Conservation (phyloP, 768 basidiomycete genomes). For the Leccinum disarticulatum region DNA sequence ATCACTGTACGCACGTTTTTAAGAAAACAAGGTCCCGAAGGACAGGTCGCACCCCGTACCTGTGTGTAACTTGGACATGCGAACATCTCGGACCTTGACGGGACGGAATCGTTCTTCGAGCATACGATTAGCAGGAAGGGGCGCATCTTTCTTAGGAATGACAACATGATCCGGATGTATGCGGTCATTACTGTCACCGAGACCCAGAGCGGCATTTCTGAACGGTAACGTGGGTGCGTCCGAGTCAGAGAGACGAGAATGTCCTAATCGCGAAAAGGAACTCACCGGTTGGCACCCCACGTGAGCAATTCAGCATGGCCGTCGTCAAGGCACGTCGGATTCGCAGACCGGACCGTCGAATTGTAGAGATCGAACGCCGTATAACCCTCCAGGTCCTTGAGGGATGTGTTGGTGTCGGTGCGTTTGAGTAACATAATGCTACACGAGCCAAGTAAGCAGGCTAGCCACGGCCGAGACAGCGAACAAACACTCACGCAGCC, state of each 20-base stretch:
- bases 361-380: slow-evolving; percentile 94
- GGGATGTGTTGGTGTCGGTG: slow-evolving; percentile 63
- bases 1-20: slow-evolving; percentile 36
- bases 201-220: slow-evolving; percentile 87
- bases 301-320: slow-evolving; percentile 65
- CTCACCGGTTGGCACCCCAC: slow-evolving; percentile 82
- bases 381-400: slow-evolving; percentile 87
- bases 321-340: slow-evolving; percentile 43
- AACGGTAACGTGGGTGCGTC: background rate
- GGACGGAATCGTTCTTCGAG: slow-evolving; percentile 57
- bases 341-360: slow-evolving; percentile 76
- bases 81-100: slow-evolving; percentile 60
- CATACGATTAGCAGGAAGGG: slow-evolving; percentile 14
- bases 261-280: background rate
- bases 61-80: slow-evolving; percentile 91
- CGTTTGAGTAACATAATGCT: slow-evolving; percentile 77
- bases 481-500: slow-evolving; percentile 50
- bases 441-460: slow-evolving; percentile 20
- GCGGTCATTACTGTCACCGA: slow-evolving; percentile 78
- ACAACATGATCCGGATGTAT: slow-evolving; percentile 73
- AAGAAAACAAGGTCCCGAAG: background rate
- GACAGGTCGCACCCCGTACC: slow-evolving; percentile 37
- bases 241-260: background rate
- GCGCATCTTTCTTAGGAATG: slow-evolving; percentile 33
- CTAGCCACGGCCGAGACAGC: background rate